Evolutionary conservation across 2,329 filamentous ascomycete genomes (phyloP).

Genomic region (Curvularia hawaiiensis): DNA sequence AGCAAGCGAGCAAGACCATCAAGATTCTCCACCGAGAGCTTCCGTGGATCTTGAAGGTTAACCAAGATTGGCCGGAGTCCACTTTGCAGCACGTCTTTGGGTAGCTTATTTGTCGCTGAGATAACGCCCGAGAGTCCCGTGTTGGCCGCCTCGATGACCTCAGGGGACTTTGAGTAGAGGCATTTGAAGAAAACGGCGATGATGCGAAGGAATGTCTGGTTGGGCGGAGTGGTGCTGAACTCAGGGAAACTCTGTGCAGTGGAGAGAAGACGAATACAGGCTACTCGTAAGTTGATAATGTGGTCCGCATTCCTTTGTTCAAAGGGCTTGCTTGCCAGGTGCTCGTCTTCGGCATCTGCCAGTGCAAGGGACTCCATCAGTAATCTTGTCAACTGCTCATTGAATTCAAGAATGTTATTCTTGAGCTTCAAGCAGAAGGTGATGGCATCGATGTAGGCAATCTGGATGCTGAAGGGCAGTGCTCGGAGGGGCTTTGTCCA

Average conservation of each 20-base stretch:
- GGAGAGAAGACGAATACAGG: conserved; percentile 90
- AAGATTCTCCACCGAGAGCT: conserved; percentile 84
- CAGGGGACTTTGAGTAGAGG: conserved; percentile 88
- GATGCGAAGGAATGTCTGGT: conserved; percentile 66
- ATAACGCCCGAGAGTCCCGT: conserved; percentile 87
- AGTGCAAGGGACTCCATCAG: conserved; percentile 92
- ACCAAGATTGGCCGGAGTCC: conserved; percentile 94
- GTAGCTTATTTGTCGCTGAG: conserved; percentile 85
- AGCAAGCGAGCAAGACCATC: conserved; percentile 89
- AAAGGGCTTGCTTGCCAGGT: conserved; percentile 79
- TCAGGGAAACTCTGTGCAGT: conserved; percentile 94
- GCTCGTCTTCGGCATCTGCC: conserved; percentile 93
- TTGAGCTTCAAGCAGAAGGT: conserved; percentile 93
- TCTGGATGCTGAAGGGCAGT: conserved; percentile 91
- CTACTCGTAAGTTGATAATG: conserved; percentile 88
- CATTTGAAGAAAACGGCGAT: conserved; percentile 98
- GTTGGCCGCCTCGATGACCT: conserved; percentile 93
- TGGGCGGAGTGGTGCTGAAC: conserved; percentile 77
- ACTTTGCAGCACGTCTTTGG: conserved; percentile 93
- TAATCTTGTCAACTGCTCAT: conserved; percentile 86
- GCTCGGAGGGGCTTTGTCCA: conserved; percentile 94
- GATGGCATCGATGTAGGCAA: conserved; percentile 97
- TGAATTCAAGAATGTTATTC: conserved; percentile 86
- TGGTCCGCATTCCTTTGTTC: conserved; percentile 96
- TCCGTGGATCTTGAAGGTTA: conserved; percentile 91